Conservation (phyloP, 139 green algal genomes). For the Closterium sp. region DNA sequence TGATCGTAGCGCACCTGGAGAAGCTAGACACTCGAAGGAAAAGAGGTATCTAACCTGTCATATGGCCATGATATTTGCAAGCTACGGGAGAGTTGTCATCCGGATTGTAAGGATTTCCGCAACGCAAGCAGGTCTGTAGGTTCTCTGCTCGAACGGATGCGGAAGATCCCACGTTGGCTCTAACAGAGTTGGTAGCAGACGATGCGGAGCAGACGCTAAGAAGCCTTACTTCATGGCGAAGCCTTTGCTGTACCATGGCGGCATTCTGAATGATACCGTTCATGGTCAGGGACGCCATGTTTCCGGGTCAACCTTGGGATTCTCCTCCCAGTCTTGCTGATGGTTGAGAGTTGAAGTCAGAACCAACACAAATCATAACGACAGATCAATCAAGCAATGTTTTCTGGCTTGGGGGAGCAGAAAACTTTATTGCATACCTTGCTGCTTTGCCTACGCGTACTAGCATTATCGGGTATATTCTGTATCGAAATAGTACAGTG, state of each 20-base stretch:
- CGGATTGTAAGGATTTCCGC: slow-evolving; percentile 11
- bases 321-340: not conserved
- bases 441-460: too few species aligned
- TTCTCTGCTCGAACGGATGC: not conserved
- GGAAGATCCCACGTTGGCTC: not conserved
- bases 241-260: not conserved
- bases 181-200: not conserved
- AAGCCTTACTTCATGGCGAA: not conserved
- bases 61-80: slow-evolving; percentile 36
- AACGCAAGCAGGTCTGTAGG: slow-evolving; percentile 15
- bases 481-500: not conserved
- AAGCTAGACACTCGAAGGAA: not conserved
- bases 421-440: too few species aligned
- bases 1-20: too few species aligned
- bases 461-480: too few species aligned
- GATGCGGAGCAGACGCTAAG: not conserved
- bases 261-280: not conserved
- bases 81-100: slow-evolving; percentile 21
- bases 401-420: too few species aligned
- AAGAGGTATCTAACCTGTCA: slow-evolving; percentile 31
- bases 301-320: not conserved
- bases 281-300: not conserved
- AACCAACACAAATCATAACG: too few species aligned
- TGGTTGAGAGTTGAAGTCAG: too few species aligned
- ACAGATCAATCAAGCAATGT: too few species aligned